phyloP scores from a whole-genome alignment of 208 protist species.

The Entamoeba nuttalli region DNA sequence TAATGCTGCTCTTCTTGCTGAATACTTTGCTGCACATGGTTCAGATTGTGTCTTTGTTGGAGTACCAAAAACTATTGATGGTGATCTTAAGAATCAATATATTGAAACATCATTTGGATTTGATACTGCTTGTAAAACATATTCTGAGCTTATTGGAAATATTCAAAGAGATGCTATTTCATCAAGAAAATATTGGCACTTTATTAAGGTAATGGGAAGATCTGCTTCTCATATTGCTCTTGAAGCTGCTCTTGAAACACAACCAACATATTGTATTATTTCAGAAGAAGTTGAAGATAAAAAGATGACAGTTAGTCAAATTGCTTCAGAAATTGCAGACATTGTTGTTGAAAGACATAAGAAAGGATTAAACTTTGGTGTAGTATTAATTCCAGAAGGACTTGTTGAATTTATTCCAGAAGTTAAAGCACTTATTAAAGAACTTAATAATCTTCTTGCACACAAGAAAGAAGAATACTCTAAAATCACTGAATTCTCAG shows the following conservation, averaged over 20 bases:
- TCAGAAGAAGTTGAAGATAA: slow-evolving; percentile 41
- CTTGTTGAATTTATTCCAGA: slow-evolving; percentile 50
- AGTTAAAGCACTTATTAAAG: slow-evolving; percentile 19
- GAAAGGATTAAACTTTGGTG: slow-evolving; percentile 41
- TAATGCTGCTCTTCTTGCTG: slow-evolving; percentile 42
- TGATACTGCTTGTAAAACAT: slow-evolving; percentile 23
- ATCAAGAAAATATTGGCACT: slow-evolving; percentile 47
- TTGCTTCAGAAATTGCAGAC: slow-evolving; percentile 35
- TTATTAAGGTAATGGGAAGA: slow-evolving; percentile 49
- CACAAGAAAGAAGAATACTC: background rate
- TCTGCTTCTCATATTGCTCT: slow-evolving; percentile 48
- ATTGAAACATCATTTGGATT: slow-evolving; percentile 47
- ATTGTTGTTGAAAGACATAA: slow-evolving; percentile 24
- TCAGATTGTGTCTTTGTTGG: slow-evolving; percentile 35
- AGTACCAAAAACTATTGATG: slow-evolving; percentile 54
- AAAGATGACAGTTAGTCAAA: slow-evolving; percentile 31
- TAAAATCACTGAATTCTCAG: background rate
- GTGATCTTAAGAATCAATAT: slow-evolving; percentile 37
- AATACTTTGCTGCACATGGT: slow-evolving; percentile 27
- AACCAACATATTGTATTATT: slow-evolving; percentile 38
- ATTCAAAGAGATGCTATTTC: slow-evolving; percentile 33
- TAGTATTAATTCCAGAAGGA: slow-evolving; percentile 48
- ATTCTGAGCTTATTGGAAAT: slow-evolving; percentile 46
- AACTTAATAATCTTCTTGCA: slow-evolving; percentile 36
- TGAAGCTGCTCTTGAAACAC: slow-evolving; percentile 42